Evolutionary conservation across 1,284 basidiomycete species (phyloP), one percentile per base, ranked within the genome.

Genomic region (Cryptococcus neoformans): DNA sequence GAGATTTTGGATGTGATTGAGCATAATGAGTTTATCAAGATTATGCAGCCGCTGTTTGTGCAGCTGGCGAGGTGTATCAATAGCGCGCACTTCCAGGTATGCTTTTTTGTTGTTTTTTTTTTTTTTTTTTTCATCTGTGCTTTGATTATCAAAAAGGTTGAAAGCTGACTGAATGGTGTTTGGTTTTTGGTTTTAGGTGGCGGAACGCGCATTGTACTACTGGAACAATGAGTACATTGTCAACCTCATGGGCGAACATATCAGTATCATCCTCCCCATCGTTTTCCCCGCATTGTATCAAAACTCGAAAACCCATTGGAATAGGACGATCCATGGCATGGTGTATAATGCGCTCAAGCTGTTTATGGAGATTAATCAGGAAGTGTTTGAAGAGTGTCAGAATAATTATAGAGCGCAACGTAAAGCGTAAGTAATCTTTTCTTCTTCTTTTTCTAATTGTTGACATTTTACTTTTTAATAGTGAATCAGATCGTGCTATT

Each of bases 181-280:
- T 54, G 39, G 55, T 42, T 41, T 16, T 41, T n/a, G 6, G 28
- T 12, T n/a, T 9, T 66, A 81, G 78, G 93, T 97, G 21, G 93
- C 93, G 12, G 93, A 97, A 77, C 85, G 93, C 41, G 92, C 93
- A 4, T 78, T 96, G 58, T 83, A 95, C 68, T 96, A 95, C 77
- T 97, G 93, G 93, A 96, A 99, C 80, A 99, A 99, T 79, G 96
- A 99, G 80, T 99, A 99, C 79, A 94, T 99, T 65, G 92, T 99
- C 70, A 99, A 97, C 77, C 84, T 99, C 53, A 99, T 99, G 88
- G 92, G 92, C 76, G 93, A 98, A 73, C 98, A 99, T 74, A 84
- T 99, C 64, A 80, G 86, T 16, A 79, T 88, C 59, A 87, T 99
- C 62, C 81, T 99, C 46, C 96, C 96, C 1, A 91, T 99, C 69